A percentile compares a stretch with the other conserved stretches of the same genome.
phyloP scores from a whole-genome alignment of 2,329 filamentous ascomycete genomes.

The Intubia oerlemansii region DNA sequence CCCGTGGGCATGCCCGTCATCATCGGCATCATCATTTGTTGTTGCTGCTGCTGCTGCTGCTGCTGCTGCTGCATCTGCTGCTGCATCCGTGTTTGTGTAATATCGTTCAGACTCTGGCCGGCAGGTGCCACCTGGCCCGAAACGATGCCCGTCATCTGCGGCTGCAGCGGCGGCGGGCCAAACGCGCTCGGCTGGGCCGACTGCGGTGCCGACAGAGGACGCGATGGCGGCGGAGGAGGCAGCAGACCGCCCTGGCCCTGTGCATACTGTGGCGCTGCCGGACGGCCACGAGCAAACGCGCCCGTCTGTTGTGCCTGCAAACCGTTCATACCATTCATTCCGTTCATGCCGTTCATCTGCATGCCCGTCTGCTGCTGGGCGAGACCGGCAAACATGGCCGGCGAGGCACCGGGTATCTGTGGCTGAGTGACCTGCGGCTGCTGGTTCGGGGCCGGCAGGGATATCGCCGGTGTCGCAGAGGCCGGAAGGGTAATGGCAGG shows the following conservation, averaged over 20 bases:
- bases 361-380: slow-evolving; percentile 26
- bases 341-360: too few species aligned
- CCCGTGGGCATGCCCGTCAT: slow-evolving; percentile 16
- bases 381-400: slow-evolving; percentile 32
- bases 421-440: slow-evolving; percentile 12
- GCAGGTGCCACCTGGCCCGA: slow-evolving; percentile 41
- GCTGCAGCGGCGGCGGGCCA: slow-evolving; percentile 51
- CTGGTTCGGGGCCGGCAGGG: slow-evolving; percentile 9
- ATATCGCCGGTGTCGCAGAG: slow-evolving; percentile 12
- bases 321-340: too few species aligned
- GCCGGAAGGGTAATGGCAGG: slow-evolving; percentile 14
- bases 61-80: slow-evolving; percentile 29
- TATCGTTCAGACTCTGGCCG: slow-evolving; percentile 57
- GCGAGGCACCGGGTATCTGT: slow-evolving; percentile 30
- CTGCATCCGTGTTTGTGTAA: slow-evolving; percentile 44
- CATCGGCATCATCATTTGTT: slow-evolving; percentile 22
- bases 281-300: slow-evolving; percentile 39
- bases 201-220: slow-evolving; percentile 74
- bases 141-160: slow-evolving; percentile 58
- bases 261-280: slow-evolving; percentile 42
- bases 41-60: slow-evolving; percentile 14
- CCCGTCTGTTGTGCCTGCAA: slow-evolving; percentile 19
- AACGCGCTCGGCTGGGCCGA: slow-evolving; percentile 57
- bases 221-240: slow-evolving; percentile 46
- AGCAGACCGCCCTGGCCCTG: slow-evolving; percentile 41